These are phyloP conservation scores for Amanita rubescens DNA, from an alignment of 768 basidiomycete species.

Conservation along the genomic window DNA sequence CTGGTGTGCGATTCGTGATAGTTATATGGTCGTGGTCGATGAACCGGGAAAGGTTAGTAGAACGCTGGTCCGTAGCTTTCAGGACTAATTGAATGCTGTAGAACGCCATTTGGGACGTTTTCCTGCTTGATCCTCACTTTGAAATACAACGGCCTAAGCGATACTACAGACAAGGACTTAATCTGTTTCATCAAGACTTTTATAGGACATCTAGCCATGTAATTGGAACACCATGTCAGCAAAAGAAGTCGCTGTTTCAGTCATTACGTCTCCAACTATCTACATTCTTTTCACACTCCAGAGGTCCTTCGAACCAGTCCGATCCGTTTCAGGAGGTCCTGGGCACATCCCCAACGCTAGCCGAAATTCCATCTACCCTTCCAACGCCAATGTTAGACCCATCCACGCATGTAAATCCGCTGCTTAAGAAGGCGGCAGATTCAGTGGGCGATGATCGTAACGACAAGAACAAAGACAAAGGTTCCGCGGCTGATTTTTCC, in stretches of 20 bases:
- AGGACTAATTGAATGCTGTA: slow-evolving; percentile 20
- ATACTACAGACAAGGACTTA: slow-evolving; percentile 80
- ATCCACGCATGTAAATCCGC: slow-evolving; percentile 63
- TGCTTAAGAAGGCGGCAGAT: slow-evolving; percentile 21
- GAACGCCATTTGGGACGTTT: slow-evolving; percentile 90
- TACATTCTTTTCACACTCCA: slow-evolving; percentile 27
- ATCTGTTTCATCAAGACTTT: slow-evolving; percentile 42
- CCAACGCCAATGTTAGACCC: slow-evolving; percentile 69
- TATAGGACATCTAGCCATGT: neutral
- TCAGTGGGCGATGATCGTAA: slow-evolving; percentile 20
- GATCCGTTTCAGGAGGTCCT: slow-evolving; percentile 1
- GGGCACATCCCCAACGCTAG: slow-evolving; percentile 24
- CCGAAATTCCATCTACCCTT: slow-evolving; percentile 30
- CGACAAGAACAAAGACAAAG: slow-evolving; percentile 12
- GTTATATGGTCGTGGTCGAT: slow-evolving; percentile 79
- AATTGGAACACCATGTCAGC: slow-evolving; percentile 10
- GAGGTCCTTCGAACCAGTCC: neutral
- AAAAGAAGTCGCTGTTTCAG: slow-evolving; percentile 2
- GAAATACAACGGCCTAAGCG: slow-evolving; percentile 84
- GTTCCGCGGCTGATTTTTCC: slow-evolving; percentile 53
- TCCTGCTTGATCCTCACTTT: slow-evolving; percentile 86
- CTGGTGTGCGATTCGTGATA: slow-evolving; percentile 92
- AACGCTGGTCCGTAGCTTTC: neutral
- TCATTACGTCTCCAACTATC: slow-evolving; percentile 44
- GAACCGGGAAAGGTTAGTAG: slow-evolving; percentile 77